Evolutionary conservation across 2,329 filamentous ascomycete genomes (phyloP), one percentile per base, ranked within the genome.

Genomic region (Exophiala sp.): DNA sequence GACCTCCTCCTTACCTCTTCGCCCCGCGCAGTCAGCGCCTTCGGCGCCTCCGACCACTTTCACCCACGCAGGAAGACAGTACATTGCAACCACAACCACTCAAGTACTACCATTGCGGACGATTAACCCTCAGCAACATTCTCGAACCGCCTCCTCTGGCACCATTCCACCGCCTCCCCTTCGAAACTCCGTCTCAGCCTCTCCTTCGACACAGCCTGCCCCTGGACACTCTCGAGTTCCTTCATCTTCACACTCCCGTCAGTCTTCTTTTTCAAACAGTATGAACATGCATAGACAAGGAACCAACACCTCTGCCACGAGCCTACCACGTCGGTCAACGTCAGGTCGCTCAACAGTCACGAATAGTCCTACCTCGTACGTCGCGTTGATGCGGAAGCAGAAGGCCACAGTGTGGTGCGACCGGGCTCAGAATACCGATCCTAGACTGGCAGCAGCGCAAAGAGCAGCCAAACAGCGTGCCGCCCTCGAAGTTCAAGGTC

Each of bases 401-500:
- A 97, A 97, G 68, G 93, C 89, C 24, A 98, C 93, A 0, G 93
- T 98, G 3, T 98, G 93, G 93, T 96, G 90, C 72, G 93, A 97
- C 65, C 85, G 90, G 46, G 80, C 91, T 8, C 93, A 98, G 67
- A 83, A 87, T 55, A 89, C 97, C 68, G 93, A 98, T 66, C 88
- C 91, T 0, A 80, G 88, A 43, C 73, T 93, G 50, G 73, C 85
- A 2, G 89, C 88, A 22, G 85, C 90, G 63, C 89, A 95, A 67
- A 81, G 86, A 50, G 85, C 86, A 30, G 93, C 90, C 51, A 95
- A 93, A 73, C 82, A 87, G 72, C 79, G 89, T 42, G 93, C 93
- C 10, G 83, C 84, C 48, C 81, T 86, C 62, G 89, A 96, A 70
- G 83, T 97, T 6, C 81, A 84, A 42, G 86, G 84, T 43, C 77